Conservation (phyloP, 2,329 filamentous ascomycete species). For the Aspergillus amoenus region DNA sequence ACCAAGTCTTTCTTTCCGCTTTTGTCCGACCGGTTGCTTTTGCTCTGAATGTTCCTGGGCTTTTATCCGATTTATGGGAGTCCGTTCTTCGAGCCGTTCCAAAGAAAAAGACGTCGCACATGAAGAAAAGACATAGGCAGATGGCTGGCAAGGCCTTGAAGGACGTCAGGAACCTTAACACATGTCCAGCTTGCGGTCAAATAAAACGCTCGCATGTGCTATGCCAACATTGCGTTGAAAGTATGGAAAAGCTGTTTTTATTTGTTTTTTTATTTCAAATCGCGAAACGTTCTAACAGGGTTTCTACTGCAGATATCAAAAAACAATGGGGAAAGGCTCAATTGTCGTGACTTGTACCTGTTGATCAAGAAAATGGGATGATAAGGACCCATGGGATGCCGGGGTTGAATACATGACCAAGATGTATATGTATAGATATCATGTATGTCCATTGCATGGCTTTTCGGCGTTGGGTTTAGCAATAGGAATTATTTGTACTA, state of each 20-base stretch:
- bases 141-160: slow-evolving; percentile 94
- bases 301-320: slow-evolving; percentile 41
- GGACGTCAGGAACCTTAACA: slow-evolving; percentile 83
- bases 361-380: slow-evolving; percentile 5
- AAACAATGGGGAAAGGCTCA: slow-evolving; percentile 44
- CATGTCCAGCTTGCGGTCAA: slow-evolving; percentile 84
- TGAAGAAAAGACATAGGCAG: slow-evolving; percentile 88
- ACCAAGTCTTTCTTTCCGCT: slow-evolving; percentile 49
- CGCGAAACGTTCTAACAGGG: slow-evolving; percentile 1
- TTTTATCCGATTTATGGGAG: slow-evolving; percentile 88
- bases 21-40: slow-evolving; percentile 61
- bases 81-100: slow-evolving; percentile 88
- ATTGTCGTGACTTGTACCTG: slow-evolving; percentile 25
- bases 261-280: not conserved
- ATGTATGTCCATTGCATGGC: slow-evolving; percentile 36
- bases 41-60: slow-evolving; percentile 61
- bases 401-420: slow-evolving; percentile 3
- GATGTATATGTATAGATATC: slow-evolving; percentile 26
- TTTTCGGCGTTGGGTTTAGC: slow-evolving; percentile 37
- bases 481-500: slow-evolving; percentile 16
- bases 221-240: slow-evolving; percentile 81
- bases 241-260: slow-evolving; percentile 52
- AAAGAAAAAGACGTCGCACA: slow-evolving; percentile 98
- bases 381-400: slow-evolving; percentile 1
- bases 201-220: slow-evolving; percentile 85